Evolutionary conservation across 306 rosid species (phyloP), one percentile per base, ranked within the genome.

Genomic region (Castanopsis chinensis): DNA sequence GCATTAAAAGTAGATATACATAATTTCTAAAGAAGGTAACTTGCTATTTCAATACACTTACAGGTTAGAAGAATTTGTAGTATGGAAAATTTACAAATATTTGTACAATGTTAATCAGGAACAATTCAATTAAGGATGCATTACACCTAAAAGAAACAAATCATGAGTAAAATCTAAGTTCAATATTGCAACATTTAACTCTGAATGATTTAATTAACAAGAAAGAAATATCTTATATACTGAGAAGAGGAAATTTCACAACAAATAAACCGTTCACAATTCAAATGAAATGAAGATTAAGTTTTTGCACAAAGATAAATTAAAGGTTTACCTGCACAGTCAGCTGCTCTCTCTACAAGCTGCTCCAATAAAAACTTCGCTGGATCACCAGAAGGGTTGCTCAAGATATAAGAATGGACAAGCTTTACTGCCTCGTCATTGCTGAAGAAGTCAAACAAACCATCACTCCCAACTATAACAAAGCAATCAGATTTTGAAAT

Each of bases 401-500:
- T 84, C 77, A 49, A 81, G 87, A 95, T 95, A 78, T 85, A 93
- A 67, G 91, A 93, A 79, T 87, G 87, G 43, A 90, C 98, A 71
- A 90, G 91, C 88, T 84, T 84, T 35, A 95, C 90, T 9, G 93
- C 92, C 86, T 95, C 99, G 0, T 88, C 92, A 61, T 95, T 95
- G 84, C 90, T 92, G 87, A 91, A 93, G 88, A 93, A 95, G 89
- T 95, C 99, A 77, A 95, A 95, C 83, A 95, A 87, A 77, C 99
- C 99, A 79, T 95, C 99, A 80, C 99, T 95, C 23, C 87, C 98
- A 63, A 93, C 88, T 79, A 95, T 84, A 18, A 90, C 97, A 81
- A 93, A 95, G 49, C 80, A 86, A 83, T 95, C 99, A 41, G 80
- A 85, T 56, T 73, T 79, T 69, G 97, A 89, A 83, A 95, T 93